phyloP scores from a whole-genome alignment of 164 flowering plant genomes.

The Litsea cubeba region DNA sequence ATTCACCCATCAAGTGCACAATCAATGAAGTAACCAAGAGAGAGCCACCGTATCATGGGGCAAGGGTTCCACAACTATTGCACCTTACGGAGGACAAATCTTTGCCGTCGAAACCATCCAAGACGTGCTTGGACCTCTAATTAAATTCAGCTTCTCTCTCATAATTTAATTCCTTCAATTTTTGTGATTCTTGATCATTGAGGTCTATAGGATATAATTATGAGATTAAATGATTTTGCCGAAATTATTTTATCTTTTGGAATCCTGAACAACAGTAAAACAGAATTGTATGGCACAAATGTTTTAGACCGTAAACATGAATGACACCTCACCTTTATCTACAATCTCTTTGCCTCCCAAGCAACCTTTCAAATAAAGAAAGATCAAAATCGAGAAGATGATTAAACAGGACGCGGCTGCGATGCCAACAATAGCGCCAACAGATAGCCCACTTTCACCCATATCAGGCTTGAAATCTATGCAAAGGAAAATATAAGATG shows the following conservation, averaged over 20 bases:
- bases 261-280: not conserved
- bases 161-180: too few species aligned
- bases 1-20: not conserved
- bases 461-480: constrained; percentile 49
- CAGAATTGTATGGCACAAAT: not conserved
- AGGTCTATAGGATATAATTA: too few species aligned
- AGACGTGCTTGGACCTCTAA: not conserved
- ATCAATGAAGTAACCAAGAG: not conserved
- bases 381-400: constrained; percentile 24
- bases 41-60: not conserved
- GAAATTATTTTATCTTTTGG: not conserved
- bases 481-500: constrained; percentile 9
- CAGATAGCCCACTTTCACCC: constrained; percentile 12
- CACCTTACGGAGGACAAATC: not conserved
- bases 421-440: constrained; percentile 43
- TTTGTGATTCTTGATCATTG: too few species aligned
- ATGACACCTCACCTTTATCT: constrained; percentile 39
- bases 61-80: not conserved
- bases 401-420: constrained; percentile 32
- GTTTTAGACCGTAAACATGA: not conserved
- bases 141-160: not conserved
- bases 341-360: constrained; percentile 37
- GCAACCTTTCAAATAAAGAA: constrained; percentile 45
- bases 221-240: not conserved
- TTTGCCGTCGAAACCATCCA: too few species aligned